Percentiles rank a stretch among this genome's conserved stretches.
Evolutionary conservation across 2,329 filamentous ascomycete species (phyloP).

Genomic region (Diaporthe citrichinensis): DNA sequence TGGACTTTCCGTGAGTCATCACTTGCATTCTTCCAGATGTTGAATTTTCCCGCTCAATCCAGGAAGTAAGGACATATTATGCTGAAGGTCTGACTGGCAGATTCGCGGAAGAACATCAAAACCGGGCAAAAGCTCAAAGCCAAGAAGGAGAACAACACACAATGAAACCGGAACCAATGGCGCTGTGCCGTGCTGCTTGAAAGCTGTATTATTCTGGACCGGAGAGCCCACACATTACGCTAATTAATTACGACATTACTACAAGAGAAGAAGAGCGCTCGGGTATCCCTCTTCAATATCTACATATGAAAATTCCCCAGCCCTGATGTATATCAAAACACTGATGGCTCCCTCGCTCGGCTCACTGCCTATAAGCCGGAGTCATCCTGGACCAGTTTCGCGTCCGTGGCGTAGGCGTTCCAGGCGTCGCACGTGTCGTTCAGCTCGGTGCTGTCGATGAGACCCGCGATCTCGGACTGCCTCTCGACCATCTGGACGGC

Average conservation of each 20-base stretch:
- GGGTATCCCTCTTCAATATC: slow-evolving; percentile 22
- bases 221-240: slow-evolving; percentile 1
- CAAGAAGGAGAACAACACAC: too few relatives aligned
- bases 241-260: slow-evolving; percentile 22
- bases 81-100: too few relatives aligned
- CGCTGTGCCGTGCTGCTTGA: not conserved
- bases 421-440: slow-evolving; percentile 36
- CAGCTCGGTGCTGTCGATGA: slow-evolving; percentile 37
- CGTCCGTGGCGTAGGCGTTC: slow-evolving; percentile 13
- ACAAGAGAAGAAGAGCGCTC: slow-evolving; percentile 15
- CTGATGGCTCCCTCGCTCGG: not conserved
- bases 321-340: not conserved
- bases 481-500: slow-evolving; percentile 54
- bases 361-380: slow-evolving; percentile 31
- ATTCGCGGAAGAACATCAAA: too few relatives aligned
- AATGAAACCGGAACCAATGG: too few relatives aligned
- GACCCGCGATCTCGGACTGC: slow-evolving; percentile 41
- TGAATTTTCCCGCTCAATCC: too few relatives aligned
- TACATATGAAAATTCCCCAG: slow-evolving; percentile 19
- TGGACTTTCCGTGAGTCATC: too few relatives aligned
- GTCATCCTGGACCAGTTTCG: slow-evolving; percentile 28
- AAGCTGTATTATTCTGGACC: not conserved
- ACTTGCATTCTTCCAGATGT: too few relatives aligned
- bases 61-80: too few relatives aligned
- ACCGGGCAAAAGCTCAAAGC: accelerated